These are phyloP conservation scores for Cryphonectria nitschkei DNA, from an alignment of 2,329 filamentous ascomycete genomes.

Conservation along the genomic window DNA sequence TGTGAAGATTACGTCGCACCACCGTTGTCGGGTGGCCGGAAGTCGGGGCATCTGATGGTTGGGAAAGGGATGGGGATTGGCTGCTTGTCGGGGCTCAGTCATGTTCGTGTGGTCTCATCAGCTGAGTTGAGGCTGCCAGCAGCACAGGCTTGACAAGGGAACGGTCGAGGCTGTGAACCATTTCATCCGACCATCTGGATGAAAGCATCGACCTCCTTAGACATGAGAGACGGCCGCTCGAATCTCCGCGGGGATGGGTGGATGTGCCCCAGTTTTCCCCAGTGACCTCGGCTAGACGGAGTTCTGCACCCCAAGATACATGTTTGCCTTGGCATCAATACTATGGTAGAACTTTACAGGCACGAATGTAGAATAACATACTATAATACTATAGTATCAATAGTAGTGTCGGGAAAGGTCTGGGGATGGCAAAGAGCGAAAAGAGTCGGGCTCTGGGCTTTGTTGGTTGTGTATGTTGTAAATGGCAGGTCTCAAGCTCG, in stretches of 20 bases:
- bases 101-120: slow-evolving; percentile 14
- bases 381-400: too few species aligned
- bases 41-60: not conserved
- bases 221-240: not conserved
- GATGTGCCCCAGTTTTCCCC: slow-evolving; percentile 11
- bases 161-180: not conserved
- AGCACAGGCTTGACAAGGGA: not conserved
- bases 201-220: not conserved
- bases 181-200: not conserved
- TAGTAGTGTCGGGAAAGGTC: slow-evolving; percentile 1
- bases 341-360: not conserved
- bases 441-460: not conserved
- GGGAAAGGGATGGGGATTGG: not conserved
- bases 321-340: not conserved
- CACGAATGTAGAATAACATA: too few species aligned
- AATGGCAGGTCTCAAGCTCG: not conserved
- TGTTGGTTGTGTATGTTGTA: not conserved
- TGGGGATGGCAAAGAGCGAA: not conserved
- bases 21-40: slow-evolving; percentile 1
- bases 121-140: not conserved
- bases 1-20: slow-evolving; percentile 18
- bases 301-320: slow-evolving; percentile 3
- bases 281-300: slow-evolving; percentile 26
- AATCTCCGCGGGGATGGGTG: not conserved
- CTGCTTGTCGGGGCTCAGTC: not conserved